Conservation (phyloP, 2,329 filamentous ascomycete species). For the Dissoconium aciculare region DNA sequence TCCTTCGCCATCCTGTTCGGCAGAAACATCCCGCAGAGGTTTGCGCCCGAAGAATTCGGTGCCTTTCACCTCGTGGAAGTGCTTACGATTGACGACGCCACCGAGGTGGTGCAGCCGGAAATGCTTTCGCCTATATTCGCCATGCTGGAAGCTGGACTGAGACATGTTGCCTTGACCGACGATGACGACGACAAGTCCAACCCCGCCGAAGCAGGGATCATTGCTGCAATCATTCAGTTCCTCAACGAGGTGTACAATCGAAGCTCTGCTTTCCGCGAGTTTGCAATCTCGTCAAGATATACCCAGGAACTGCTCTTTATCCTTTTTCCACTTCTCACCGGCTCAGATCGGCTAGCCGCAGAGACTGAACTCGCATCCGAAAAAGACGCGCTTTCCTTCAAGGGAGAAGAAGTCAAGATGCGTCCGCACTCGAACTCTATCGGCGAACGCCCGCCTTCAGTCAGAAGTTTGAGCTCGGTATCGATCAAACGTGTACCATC, state of each 20-base stretch:
- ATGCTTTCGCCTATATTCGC: conserved; percentile 64
- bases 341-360: conserved; percentile 65
- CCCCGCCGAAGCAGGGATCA: conserved; percentile 33
- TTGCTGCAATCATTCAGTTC: conserved; percentile 67
- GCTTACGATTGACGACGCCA: conserved; percentile 45
- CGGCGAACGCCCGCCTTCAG: conserved; percentile 45
- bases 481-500: conserved; percentile 30
- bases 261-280: conserved; percentile 67
- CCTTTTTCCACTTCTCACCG: conserved; percentile 77
- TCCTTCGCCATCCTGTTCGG: conserved; percentile 83
- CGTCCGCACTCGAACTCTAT: conserved; percentile 53
- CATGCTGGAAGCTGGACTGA: conserved; percentile 77
- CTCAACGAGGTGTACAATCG: conserved; percentile 62
- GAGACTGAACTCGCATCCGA: conserved; percentile 77
- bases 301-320: conserved; percentile 63
- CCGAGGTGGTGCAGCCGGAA: conserved; percentile 59
- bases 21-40: conserved; percentile 54
- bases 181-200: conserved; percentile 35
- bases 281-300: conserved; percentile 65
- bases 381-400: conserved; percentile 67
- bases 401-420: conserved; percentile 72
- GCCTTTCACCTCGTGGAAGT: conserved; percentile 57
- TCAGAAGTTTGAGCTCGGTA: conserved; percentile 49
- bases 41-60: conserved; percentile 62
- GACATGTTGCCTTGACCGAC: conserved; percentile 51